Evolutionary conservation across 345 rosid genomes (phyloP), one percentile per base, ranked within the genome.

Genomic region (Camelina sativa): DNA sequence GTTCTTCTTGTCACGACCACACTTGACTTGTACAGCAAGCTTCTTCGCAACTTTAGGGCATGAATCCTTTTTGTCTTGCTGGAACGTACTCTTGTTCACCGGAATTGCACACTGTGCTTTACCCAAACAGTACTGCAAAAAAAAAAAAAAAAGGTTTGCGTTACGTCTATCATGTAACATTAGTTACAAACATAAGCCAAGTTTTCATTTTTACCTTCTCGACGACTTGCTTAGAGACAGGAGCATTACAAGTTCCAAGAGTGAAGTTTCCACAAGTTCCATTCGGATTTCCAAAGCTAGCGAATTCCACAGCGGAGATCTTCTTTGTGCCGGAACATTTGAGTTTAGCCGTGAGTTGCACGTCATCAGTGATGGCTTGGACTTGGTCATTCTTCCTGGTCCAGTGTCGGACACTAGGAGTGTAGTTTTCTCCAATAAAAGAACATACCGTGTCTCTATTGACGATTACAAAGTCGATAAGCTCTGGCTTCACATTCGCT

Each of bases 381-480:
- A 91, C 10, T 12, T 66, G 48, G 20, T 76, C 67, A 16, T 82
- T 66, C 54, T 83, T 83, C 60, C 50, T 80, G 2, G 72, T 84
- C 88, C 93, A 95, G 16, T 84, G 82, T 35, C 73, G 69, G 17
- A 88, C 92, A 19, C 78, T 80, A 5, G 96, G 89, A 30, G 91
- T 91, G 65, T 87, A 84, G n/a, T 62, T 4, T 47, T 92, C 97
- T 51, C 84, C 66, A 6, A 90, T 71, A 40, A 15, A 32, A 69
- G 96, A 85, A 79, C 99, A 95, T 22, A 92, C 85, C 5, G 87
- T 92, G 67, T 95, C 92, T 71, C 99, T 85, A 40, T 90, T 69
- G 11, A 85, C 84, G 5, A 78, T 55, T 1, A 84, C 15, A 48
- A 95, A 77, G 75, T 86, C 82, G 8, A 92, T 79, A 11, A 77